These are phyloP conservation scores for Thelephora ganbajun DNA, from an alignment of 768 basidiomycete genomes.

Conservation along the genomic window DNA sequence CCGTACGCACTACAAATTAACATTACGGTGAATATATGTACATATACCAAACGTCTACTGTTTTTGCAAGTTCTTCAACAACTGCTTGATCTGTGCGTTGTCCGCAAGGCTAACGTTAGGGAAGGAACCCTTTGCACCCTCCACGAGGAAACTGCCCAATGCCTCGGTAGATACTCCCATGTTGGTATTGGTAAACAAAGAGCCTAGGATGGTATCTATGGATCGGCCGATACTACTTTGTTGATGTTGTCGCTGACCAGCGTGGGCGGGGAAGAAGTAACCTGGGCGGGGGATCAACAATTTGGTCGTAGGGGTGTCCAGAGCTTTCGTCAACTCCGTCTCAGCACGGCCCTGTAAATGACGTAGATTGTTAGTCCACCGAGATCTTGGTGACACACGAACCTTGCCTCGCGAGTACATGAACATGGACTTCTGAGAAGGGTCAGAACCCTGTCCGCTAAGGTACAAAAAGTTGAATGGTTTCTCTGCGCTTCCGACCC, in stretches of 20 bases:
- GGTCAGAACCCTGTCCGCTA: conserved; percentile 24
- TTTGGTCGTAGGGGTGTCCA: conserved; percentile 10
- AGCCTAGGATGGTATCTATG: too few relatives aligned
- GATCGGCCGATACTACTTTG: too few relatives aligned
- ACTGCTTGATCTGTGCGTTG: too few relatives aligned
- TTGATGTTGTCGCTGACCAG: too few relatives aligned
- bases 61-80: too few relatives aligned
- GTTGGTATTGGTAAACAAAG: too few relatives aligned
- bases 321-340: conserved; percentile 16
- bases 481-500: conserved; percentile 12
- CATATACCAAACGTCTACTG: not conserved
- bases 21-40: too few relatives aligned
- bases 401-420: conserved; percentile 25
- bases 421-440: conserved; percentile 15
- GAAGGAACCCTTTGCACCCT: too few relatives aligned
- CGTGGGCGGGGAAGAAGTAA: conserved; percentile 19
- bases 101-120: too few relatives aligned
- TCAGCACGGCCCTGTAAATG: conserved; percentile 17
- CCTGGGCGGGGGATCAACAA: conserved; percentile 19
- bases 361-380: not conserved
- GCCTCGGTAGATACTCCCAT: too few relatives aligned
- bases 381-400: not conserved
- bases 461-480: conserved; percentile 25
- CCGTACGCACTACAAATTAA: too few relatives aligned
- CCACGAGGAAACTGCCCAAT: too few relatives aligned